Evolutionary conservation across 805 yeast species (phyloP).

Genomic region (Candida endomychidarum): DNA sequence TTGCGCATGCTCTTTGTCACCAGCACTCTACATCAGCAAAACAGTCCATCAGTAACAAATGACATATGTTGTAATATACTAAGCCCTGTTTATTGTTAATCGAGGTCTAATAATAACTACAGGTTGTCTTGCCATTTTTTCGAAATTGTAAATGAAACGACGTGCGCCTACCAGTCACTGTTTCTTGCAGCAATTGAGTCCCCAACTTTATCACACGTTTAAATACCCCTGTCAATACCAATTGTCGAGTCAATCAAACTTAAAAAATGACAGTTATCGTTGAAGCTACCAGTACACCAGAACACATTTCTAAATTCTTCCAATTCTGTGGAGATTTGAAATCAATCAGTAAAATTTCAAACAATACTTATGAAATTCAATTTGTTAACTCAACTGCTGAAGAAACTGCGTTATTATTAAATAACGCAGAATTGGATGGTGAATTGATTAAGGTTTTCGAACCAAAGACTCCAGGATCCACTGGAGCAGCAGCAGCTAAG

Average conservation of each 20-base stretch:
- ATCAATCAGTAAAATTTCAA: slow-evolving; percentile 30
- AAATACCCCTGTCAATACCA: background rate
- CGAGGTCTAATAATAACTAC: no score
- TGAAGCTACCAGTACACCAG: slow-evolving; percentile 53
- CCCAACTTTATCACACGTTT: no score
- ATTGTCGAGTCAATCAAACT: background rate
- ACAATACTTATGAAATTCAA: slow-evolving; percentile 45
- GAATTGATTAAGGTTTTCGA: slow-evolving; percentile 47
- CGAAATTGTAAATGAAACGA: slow-evolving; percentile 1
- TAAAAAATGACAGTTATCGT: slow-evolving; percentile 16
- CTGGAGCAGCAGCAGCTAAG: slow-evolving; percentile 11
- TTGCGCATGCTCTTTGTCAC: background rate
- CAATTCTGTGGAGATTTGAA: slow-evolving; percentile 65
- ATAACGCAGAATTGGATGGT: slow-evolving; percentile 74
- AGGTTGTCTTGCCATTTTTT: no score
- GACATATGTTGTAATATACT: no score
- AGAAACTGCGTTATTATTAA: slow-evolving; percentile 65
- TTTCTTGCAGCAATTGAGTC: slow-evolving; percentile 13
- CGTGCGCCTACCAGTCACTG: slow-evolving; percentile 10
- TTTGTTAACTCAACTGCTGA: slow-evolving; percentile 63
- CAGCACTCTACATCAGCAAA: no score
- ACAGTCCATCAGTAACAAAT: no score
- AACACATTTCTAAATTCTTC: slow-evolving; percentile 64
- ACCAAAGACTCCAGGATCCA: slow-evolving; percentile 15
- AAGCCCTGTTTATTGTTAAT: background rate